phyloP scores from a whole-genome alignment of 306 rosid species.

The Lathyrus oleraceus region DNA sequence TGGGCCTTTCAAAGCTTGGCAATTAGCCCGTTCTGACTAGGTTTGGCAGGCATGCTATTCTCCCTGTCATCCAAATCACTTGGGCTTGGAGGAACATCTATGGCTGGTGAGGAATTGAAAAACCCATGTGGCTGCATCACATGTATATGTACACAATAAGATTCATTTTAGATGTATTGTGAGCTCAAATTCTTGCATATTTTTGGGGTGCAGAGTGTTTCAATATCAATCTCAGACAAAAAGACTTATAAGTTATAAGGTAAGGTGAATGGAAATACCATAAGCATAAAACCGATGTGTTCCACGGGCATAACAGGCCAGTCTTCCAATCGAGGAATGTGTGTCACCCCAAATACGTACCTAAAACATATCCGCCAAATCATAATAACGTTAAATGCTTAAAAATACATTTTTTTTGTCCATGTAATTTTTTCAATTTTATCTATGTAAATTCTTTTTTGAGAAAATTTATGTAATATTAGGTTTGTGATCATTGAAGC shows the following conservation, averaged over 20 bases:
- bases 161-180: not conserved
- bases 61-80: slow-evolving; percentile 69
- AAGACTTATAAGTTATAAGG: not conserved
- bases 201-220: not conserved
- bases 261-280: slow-evolving; percentile 47
- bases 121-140: slow-evolving; percentile 80
- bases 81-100: slow-evolving; percentile 68
- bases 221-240: not conserved
- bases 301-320: slow-evolving; percentile 91
- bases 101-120: slow-evolving; percentile 74
- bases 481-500: not conserved
- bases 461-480: not conserved
- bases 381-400: not conserved
- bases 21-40: slow-evolving; percentile 54
- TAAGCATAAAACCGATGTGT: slow-evolving; percentile 69
- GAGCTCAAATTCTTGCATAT: not conserved
- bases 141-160: not conserved
- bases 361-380: slow-evolving; percentile 41
- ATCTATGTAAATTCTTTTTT: not conserved
- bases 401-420: not conserved
- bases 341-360: slow-evolving; percentile 80
- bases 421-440: not conserved
- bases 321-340: slow-evolving; percentile 80
- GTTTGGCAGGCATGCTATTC: slow-evolving; percentile 53
- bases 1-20: slow-evolving; percentile 56